Conservation (phyloP, 371 early-diverging fungal species). For the Apophysomyces trapeziformis region DNA sequence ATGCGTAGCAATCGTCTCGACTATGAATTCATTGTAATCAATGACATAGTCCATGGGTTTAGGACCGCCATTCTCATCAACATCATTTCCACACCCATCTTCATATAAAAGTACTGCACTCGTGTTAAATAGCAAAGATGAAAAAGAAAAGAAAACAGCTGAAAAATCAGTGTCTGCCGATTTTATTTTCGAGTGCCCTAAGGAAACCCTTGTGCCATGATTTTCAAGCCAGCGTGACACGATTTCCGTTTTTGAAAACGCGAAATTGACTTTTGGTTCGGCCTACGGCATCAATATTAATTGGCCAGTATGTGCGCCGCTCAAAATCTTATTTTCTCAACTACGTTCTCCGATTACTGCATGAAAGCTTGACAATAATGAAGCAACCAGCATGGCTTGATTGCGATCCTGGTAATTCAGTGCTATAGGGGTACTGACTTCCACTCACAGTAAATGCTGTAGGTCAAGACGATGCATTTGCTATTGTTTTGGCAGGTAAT, state of each 20-base stretch:
- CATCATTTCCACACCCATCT: slow-evolving; percentile 19
- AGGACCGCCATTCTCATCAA: slow-evolving; percentile 18
- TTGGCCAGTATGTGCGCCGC: neutral
- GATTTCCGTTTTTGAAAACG: too few relatives aligned
- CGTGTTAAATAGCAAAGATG: slow-evolving; percentile 1
- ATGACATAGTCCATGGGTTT: slow-evolving; percentile 21
- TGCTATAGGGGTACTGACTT: neutral
- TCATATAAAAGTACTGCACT: slow-evolving; percentile 18
- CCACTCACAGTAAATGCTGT: neutral
- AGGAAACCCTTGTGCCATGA: too few relatives aligned
- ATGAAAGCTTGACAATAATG: neutral
- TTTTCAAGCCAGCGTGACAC: too few relatives aligned
- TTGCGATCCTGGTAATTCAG: slow-evolving; percentile 5
- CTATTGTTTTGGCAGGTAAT: slow-evolving; percentile 10
- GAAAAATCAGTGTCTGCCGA: too few relatives aligned
- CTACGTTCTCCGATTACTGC: neutral
- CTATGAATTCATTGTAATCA: neutral
- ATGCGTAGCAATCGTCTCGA: too few relatives aligned
- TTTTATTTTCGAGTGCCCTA: too few relatives aligned
- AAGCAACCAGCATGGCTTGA: neutral
- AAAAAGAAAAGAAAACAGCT: neutral
- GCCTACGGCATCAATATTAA: too few relatives aligned
- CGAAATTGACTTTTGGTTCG: too few relatives aligned
- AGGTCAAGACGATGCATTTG: slow-evolving; percentile 8
- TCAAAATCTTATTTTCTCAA: neutral